These are phyloP conservation scores for Blastobotrys arbuscula DNA, from an alignment of 1,139 yeast species.

Conservation along the genomic window DNA sequence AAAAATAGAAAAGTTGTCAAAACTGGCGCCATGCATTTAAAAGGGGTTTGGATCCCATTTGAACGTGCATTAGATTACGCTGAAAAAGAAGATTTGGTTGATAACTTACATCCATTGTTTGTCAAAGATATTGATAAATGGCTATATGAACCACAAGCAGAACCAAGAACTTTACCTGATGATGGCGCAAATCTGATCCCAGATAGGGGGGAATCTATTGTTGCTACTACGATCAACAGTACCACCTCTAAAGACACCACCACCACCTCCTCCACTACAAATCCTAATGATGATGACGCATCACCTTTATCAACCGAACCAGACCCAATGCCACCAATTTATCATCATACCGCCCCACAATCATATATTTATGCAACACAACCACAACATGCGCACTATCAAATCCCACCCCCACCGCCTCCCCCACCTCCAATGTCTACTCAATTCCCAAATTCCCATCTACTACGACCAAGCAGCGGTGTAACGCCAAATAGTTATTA, in stretches of 20 bases:
- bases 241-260: not conserved
- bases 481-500: not conserved
- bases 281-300: not conserved
- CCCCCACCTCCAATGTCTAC: not conserved
- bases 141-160: constrained; percentile 21
- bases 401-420: not conserved
- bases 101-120: constrained; percentile 75
- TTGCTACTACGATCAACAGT: not conserved
- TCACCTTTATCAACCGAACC: not conserved
- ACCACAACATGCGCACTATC: not conserved
- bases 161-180: constrained; percentile 9
- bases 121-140: constrained; percentile 66
- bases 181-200: not conserved
- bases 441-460: not conserved
- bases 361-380: constrained; percentile 1
- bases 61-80: constrained; percentile 88
- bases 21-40: constrained; percentile 90
- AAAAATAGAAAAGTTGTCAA: constrained; percentile 83
- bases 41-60: constrained; percentile 96
- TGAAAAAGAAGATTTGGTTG: constrained; percentile 75
- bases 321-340: not conserved
- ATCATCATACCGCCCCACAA: not conserved
- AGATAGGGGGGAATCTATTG: not conserved
- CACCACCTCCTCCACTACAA: not conserved
- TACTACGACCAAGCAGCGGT: not conserved